Evolutionary conservation across 495 filamentous ascomycete genomes (phyloP), one percentile per base, ranked within the genome.

Genomic region (Penicillium bialowiezense): DNA sequence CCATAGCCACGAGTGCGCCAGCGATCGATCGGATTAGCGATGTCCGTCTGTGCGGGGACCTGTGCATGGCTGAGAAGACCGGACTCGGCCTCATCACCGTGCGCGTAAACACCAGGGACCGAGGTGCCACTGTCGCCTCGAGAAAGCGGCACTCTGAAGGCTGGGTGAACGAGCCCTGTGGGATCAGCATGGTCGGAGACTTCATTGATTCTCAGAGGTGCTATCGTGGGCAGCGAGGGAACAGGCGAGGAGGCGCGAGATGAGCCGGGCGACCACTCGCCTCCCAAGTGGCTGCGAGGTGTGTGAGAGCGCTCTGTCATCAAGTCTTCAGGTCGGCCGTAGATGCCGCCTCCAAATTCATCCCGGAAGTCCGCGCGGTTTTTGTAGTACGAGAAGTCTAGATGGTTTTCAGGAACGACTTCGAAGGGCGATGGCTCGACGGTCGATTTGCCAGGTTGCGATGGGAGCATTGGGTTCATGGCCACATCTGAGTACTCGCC

Each of bases 311-410:
- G 79, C 38, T 84, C 74, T 5, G 81, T 73, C 41, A 83, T 73
- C 26, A 80, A 57, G 54, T 90, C 86, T n/a, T 80, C 75, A 2
- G 80, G 74, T 15, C 76, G 78, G 28, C 86, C 87, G 57, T 85
- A 91, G 13, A 91, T 77, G 19, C 87, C 85, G 8, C 88, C 92
- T 15, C 90, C 90, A 56, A 89, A 85, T 38, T 95, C 90, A 7
- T 89, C 88, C 1, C 82, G 81, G 73, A 98, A 98, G 53, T 97
- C 91, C 12, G 84, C 78, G 0, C 90, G 82, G 57, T 93, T 80
- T 68, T 95, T 97, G 76, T 82, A 97, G 68, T 91, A 91, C 40
- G 84, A 82, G 60, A 97, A 97, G 59, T 98, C 92, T 54, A 97
- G 86, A n/a, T 90, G 83, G 41, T 79, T 81, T 59, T 97, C 93